Evolutionary conservation across 257 asterid genomes (phyloP), one percentile per base, ranked within the genome.

Genomic region (Nicotiana noctiflora): DNA sequence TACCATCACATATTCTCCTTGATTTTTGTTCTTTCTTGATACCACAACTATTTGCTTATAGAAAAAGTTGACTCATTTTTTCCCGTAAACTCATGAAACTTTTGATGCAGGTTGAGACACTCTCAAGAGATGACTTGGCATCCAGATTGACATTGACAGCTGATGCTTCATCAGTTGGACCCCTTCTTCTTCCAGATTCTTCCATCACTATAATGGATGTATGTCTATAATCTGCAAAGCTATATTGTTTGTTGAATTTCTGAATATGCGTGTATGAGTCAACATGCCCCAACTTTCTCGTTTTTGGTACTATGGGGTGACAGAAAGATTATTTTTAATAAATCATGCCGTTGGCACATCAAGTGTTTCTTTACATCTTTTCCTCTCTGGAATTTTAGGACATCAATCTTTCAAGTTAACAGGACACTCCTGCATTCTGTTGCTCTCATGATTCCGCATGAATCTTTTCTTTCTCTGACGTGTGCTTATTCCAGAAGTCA

Each of bases 201-300:
- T 86, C 72, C 67, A 87, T 94, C 81, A 94, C 99, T 11, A 79
- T 96, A 87, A 94, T 96, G 91, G 98, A 96, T 90, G 99, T 96
- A 91, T 46, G 91, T 83, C 8, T 51, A 6, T 79, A 40, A 29
- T 59, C 32, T 62, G 79, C 37, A 55, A 56, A 17, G 2, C 6
- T 49, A 56, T 25, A 31, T 31, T 51, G 57, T 23, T 72, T 11
- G 23, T 37, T 27, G 74, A 55, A 57, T 72, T 56, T 40, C 61
- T 62, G 82, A 81, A 44, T 34, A 57, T 59, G 68, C 1, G 2
- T 59, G 67, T 0, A 1, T 64, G 14, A 46, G 40, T 72, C 60
- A 23, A 23, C 78, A 46, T 23, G 40, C 59, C 78, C 18, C 40
- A 46, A 46, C 37, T 21, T 70, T 72, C 34, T 72, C 77, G 40